These are phyloP conservation scores for Dryas integrifolia DNA, from an alignment of 331 rosid species.

Conservation along the genomic window DNA sequence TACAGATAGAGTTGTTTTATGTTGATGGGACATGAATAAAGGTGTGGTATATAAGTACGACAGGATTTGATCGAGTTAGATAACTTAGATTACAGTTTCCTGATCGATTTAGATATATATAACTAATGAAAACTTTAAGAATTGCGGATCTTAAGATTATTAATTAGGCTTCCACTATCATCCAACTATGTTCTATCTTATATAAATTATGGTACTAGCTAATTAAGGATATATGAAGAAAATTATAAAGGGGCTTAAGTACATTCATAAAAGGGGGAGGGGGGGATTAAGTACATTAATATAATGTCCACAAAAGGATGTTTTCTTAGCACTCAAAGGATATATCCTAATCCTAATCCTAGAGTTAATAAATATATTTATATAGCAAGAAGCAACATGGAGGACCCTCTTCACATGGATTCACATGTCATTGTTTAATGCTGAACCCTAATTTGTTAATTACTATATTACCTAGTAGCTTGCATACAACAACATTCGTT, in stretches of 20 bases:
- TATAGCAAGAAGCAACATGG: conserved; percentile 26
- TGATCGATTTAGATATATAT: neutral
- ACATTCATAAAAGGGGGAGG: too few species aligned
- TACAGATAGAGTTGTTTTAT: neutral
- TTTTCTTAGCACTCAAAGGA: conserved; percentile 32
- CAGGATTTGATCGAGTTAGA: conserved; percentile 5
- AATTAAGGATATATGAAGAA: too few species aligned
- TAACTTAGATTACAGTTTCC: conserved; percentile 4
- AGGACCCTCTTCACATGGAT: conserved; percentile 66
- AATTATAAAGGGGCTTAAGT: too few species aligned
- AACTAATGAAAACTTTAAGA: too few species aligned
- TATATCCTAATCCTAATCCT: conserved; percentile 14
- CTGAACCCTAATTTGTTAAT: conserved; percentile 28
- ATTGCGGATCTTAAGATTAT: too few species aligned
- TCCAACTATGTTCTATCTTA: too few species aligned
- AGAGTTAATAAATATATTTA: conserved; percentile 7
- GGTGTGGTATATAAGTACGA: neutral
- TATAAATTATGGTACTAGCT: too few species aligned
- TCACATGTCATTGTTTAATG: conserved; percentile 49
- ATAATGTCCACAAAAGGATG: conserved; percentile 20
- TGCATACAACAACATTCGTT: conserved; percentile 29
- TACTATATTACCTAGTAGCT: conserved; percentile 12
- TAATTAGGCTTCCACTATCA: too few species aligned
- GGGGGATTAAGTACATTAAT: neutral
- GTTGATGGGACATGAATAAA: conserved; percentile 18